Evolutionary conservation across 1,139 yeast genomes (phyloP), one percentile per base, ranked within the genome.

Genomic region (Eremothecium gossypii): DNA sequence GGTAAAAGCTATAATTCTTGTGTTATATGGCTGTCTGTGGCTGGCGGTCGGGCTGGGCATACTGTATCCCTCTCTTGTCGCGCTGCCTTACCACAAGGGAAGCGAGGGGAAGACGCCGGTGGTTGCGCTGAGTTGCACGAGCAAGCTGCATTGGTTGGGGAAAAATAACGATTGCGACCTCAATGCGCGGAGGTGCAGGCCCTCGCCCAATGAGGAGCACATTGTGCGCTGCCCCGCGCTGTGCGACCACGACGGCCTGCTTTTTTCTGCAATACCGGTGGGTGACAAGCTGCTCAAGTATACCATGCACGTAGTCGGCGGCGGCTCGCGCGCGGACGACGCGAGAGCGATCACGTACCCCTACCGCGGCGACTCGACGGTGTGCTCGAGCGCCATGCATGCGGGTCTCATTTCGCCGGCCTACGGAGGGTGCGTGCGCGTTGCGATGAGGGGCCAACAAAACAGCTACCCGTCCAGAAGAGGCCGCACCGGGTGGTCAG

Each of bases 371-470:
- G 98, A 91, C 61, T 83, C 95, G 1, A 87, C 69, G 55, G 79
- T 91, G 0, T 91, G 98, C 62, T 93, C 89, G 0, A 81, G 96
- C 1, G 97, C 94, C 0, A 76, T 83, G 3, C 96, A 89, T 60
- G 80, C 89, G 2, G 96, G 96, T 1, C 56, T 79, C 0, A 65
- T 87, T 1, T 79, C 93, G 1, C 81, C 91, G 17, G 58, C 70
- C 35, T 66, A 66, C 47, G 98, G 98, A 2, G 97, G 97, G 0
- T 82, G 94, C 59, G 89, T 87, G 0, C 66, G 75, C 38, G 51
- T 86, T 5, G 66, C 77, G 6, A 79, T 78, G 59, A 58, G 66
- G 3, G 89, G 91, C 0, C 57, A 69, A 1, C 79, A 76, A 50
- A 43, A 61, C 1, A 52, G 55, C 1, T 85, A 80, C 51, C 66